Evolutionary conservation across 331 rosid species (phyloP), one percentile per base, ranked within the genome.

Genomic region (Pyracantha coccinea): DNA sequence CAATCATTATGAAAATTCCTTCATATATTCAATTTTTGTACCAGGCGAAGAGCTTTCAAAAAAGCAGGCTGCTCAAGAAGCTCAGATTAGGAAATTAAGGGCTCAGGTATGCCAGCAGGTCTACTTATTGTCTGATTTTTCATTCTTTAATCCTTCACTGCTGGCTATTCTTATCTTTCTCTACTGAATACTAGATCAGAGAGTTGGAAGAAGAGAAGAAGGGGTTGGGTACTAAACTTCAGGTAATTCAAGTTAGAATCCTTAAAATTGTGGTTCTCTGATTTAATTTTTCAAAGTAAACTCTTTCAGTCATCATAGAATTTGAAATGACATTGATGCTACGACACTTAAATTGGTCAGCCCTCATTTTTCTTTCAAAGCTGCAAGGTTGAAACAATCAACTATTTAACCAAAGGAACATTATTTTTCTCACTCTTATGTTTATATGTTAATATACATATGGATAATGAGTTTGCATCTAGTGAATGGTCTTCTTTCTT

Each of bases 201-300:
- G 99, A 95, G 90, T 85, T 92, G 76, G 97, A 95, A 83, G 99
- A 95, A 88, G 99, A 95, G 96, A 95, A 92, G 93, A 95, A 95
- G 84, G 97, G 93, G 79, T 78, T 95, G 81, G 71, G 63, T 54
- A 88, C 97, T 58, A 95, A 89, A 76, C 96, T 95, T 83, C 97
- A 95, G 99, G 99, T 95, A 87, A 86, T 65, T 68, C 75, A 76
- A 69, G 38, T 54, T 66, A 73, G 58, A 75, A 68, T 74, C 47
- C 14, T 65, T 11, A 25, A 69, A 45, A 15, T 50, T 61, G 3
- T 21, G 69, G 63, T 66, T 75, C 59, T 15, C 72, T 72, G 67
- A 68, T 33, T 69, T 20, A 28, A 21, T 72, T 58, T 38, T 73
- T 52, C 54, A 1, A 71, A 74, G 33, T 64, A 50, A 45, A 5